phyloP scores from a whole-genome alignment of 2,329 filamentous ascomycete genomes.

The Thielaviopsis cerberus region DNA sequence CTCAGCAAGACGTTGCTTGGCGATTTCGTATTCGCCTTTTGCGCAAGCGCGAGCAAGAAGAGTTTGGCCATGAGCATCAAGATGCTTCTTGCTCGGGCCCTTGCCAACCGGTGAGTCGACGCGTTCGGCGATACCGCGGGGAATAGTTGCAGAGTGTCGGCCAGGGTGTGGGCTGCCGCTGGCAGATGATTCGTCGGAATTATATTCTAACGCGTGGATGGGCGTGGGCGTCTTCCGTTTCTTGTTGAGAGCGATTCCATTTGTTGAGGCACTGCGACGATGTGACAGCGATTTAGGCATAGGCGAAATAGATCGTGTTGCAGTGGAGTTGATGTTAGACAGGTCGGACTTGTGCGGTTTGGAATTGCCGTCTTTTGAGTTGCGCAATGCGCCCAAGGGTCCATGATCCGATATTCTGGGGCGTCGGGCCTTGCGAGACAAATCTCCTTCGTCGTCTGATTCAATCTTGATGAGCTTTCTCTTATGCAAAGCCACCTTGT shows the following conservation, averaged over 20 bases:
- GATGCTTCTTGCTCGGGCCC: slow-evolving; percentile 60
- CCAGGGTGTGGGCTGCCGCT: slow-evolving; percentile 41
- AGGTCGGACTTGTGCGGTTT: slow-evolving; percentile 4
- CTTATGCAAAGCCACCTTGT: slow-evolving; percentile 29
- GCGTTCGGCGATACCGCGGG: slow-evolving; percentile 35
- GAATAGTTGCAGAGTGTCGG: slow-evolving; percentile 37
- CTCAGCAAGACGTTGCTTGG: slow-evolving; percentile 55
- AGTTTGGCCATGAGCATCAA: slow-evolving; percentile 85
- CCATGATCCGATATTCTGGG: slow-evolving; percentile 21
- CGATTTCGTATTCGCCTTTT: slow-evolving; percentile 61
- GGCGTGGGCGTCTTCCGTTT: slow-evolving; percentile 48
- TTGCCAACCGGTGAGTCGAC: slow-evolving; percentile 50
- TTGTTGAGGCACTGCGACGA: slow-evolving; percentile 44
- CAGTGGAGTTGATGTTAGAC: not conserved
- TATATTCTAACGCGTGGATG: slow-evolving; percentile 43
- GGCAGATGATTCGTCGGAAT: slow-evolving; percentile 47
- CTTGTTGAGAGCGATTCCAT: slow-evolving; percentile 41
- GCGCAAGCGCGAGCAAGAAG: slow-evolving; percentile 78
- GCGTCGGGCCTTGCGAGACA: slow-evolving; percentile 31
- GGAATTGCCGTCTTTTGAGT: slow-evolving; percentile 2
- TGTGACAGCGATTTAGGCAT: slow-evolving; percentile 30
- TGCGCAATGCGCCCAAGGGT: not conserved
- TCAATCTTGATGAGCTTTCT: slow-evolving; percentile 34
- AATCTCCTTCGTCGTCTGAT: slow-evolving; percentile 39
- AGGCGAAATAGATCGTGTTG: slow-evolving; percentile 39